These are phyloP conservation scores for Emydomyces testavorans DNA, from an alignment of 2,329 filamentous ascomycete species.

Conservation along the genomic window DNA sequence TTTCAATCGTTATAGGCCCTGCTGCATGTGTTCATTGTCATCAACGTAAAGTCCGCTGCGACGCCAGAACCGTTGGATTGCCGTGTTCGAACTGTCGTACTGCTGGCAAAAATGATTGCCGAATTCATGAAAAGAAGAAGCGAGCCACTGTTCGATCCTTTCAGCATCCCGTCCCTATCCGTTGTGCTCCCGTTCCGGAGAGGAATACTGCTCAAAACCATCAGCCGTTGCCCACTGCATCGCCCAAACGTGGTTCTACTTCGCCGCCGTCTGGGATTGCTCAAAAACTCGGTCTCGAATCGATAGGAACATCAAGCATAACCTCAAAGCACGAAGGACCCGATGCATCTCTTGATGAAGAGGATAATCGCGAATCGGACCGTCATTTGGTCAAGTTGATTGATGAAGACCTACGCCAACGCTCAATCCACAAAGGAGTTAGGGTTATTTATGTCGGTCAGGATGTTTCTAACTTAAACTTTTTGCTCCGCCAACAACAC, in stretches of 20 bases:
- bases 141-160: constrained; percentile 33
- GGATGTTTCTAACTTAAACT: constrained; percentile 46
- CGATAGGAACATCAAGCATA: constrained; percentile 17
- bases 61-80: constrained; percentile 37
- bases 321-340: constrained; percentile 20
- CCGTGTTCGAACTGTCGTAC: constrained; percentile 41
- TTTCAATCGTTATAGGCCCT: constrained; percentile 22
- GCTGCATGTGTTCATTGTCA: constrained; percentile 41
- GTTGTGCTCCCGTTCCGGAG: constrained; percentile 26
- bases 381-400: constrained; percentile 43
- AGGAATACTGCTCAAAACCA: constrained; percentile 4
- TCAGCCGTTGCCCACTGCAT: constrained; percentile 1
- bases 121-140: constrained; percentile 43
- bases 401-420: constrained; percentile 37
- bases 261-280: background rate
- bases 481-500: constrained; percentile 42
- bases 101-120: constrained; percentile 35
- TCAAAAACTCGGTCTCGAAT: constrained; percentile 12
- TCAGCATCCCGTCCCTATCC: constrained; percentile 39
- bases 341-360: constrained; percentile 28
- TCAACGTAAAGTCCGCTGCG: constrained; percentile 42
- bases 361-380: constrained; percentile 34
- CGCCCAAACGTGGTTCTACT: constrained; percentile 2
- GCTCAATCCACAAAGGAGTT: constrained; percentile 39
- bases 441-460: constrained; percentile 46